A percentile compares a stretch with the other conserved stretches of the same genome.
Conservation (phyloP, 1,284 basidiomycete species). For the Cutaneotrichosporon sp. region DNA sequence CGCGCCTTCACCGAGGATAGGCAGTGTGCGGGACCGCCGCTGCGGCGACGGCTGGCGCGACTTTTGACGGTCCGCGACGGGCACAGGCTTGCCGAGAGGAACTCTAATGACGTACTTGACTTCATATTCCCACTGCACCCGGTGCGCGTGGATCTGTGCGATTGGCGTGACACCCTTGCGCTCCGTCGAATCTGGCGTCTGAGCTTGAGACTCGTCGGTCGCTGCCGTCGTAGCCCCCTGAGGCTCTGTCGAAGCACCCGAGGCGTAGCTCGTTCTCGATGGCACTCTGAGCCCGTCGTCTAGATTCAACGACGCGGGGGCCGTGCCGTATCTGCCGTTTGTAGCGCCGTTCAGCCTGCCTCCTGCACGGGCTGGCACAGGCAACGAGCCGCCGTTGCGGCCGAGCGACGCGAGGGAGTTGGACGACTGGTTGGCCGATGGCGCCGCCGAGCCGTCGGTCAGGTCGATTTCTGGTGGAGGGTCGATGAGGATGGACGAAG, state of each 20-base stretch:
- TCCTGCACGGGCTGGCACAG: neutral
- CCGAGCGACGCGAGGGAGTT: slow-evolving; percentile 1
- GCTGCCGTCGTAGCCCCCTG: too few relatives aligned
- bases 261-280: neutral
- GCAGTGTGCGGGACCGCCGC: slow-evolving; percentile 9
- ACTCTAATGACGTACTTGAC: slow-evolving; percentile 37
- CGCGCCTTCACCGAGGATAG: slow-evolving; percentile 37
- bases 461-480: neutral
- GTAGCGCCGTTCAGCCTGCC: neutral
- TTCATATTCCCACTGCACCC: slow-evolving; percentile 39
- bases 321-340: neutral
- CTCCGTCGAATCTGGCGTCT: slow-evolving; percentile 5
- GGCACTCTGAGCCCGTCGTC: neutral
- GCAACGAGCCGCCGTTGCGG: neutral
- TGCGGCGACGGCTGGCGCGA: neutral
- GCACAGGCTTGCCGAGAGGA: slow-evolving; percentile 31
- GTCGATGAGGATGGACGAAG: neutral
- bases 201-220: neutral
- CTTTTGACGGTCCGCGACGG: neutral
- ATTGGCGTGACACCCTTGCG: slow-evolving; percentile 37
- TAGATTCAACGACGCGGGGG: neutral
- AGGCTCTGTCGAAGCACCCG: too few relatives aligned
- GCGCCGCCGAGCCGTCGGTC: neutral
- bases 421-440: neutral
- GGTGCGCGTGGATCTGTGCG: slow-evolving; percentile 26